Evolutionary conservation across 225 moss, liverwort and hornwort genomes (phyloP).

Genomic region (Neckera pumila): DNA sequence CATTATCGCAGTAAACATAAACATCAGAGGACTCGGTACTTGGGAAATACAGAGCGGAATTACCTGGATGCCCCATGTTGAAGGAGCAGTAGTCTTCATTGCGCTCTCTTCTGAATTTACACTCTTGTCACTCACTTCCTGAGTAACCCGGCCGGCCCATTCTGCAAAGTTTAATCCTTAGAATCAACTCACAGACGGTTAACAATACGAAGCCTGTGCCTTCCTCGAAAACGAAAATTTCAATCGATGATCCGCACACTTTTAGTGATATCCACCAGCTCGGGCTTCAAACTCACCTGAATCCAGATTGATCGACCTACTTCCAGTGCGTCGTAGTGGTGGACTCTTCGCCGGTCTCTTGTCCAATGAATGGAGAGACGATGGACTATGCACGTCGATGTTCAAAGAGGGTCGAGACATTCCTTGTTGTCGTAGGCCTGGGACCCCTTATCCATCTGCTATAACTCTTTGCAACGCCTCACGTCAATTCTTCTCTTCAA

Average conservation of each 20-base stretch:
- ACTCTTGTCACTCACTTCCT: conserved; percentile 26
- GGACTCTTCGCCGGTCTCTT: conserved; percentile 14
- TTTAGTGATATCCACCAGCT: neutral
- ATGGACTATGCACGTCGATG: conserved; percentile 1
- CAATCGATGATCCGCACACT: neutral
- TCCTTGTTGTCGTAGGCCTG: neutral
- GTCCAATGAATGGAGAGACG: conserved; percentile 9
- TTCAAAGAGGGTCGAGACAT: conserved; percentile 24
- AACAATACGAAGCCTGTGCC: neutral
- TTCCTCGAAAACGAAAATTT: neutral
- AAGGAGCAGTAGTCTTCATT: conserved; percentile 37
- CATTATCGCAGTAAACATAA: neutral
- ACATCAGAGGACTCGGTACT: neutral
- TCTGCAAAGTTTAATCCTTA: conserved; percentile 25
- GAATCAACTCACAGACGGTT: neutral
- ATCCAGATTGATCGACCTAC: conserved; percentile 34
- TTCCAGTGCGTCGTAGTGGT: conserved; percentile 13
- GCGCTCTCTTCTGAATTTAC: conserved; percentile 8
- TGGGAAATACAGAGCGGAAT: neutral
- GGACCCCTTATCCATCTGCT: conserved; percentile 21
- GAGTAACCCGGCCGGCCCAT: conserved; percentile 28
- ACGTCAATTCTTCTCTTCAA: neutral
- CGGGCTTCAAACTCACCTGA: conserved; percentile 18
- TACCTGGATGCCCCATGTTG: conserved; percentile 55
- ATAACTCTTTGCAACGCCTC: neutral